Percentiles rank a stretch among this genome's conserved stretches.
phyloP scores from a whole-genome alignment of 208 protist species.

The Crithidia thermophila region DNA sequence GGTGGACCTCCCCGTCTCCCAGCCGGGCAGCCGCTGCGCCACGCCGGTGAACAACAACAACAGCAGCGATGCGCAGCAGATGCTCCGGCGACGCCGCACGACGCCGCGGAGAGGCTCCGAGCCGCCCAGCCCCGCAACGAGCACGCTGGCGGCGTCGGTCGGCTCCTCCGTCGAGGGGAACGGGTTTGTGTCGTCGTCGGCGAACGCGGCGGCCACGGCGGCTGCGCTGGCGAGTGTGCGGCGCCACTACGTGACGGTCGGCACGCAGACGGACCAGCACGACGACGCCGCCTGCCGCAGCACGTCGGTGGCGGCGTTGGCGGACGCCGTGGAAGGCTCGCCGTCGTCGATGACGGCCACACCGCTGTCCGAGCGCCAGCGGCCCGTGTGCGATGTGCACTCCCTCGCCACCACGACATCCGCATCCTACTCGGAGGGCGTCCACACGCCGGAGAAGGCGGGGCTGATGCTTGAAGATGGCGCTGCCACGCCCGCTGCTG shows the following conservation, averaged over 20 bases:
- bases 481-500: neutral
- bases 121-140: constrained; percentile 38
- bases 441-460: constrained; percentile 10
- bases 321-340: no score
- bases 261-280: constrained; percentile 24
- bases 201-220: neutral
- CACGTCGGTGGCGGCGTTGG: no score
- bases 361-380: neutral
- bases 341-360: neutral
- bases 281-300: neutral
- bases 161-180: constrained; percentile 29
- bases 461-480: neutral
- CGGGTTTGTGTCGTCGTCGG: neutral
- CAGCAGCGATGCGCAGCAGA: constrained; percentile 14
- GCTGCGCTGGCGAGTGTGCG: constrained; percentile 9
- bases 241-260: constrained; percentile 19
- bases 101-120: constrained; percentile 42
- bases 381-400: neutral
- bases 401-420: neutral
- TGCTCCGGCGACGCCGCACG: constrained; percentile 35
- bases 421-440: neutral
- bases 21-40: constrained; percentile 28
- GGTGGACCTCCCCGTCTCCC: constrained; percentile 40
- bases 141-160: constrained; percentile 43
- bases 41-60: constrained; percentile 24